A percentile compares a stretch with the other conserved stretches of the same genome.
Evolutionary conservation across 495 filamentous ascomycete species (phyloP).

Genomic region (Penicillium subrubescens): DNA sequence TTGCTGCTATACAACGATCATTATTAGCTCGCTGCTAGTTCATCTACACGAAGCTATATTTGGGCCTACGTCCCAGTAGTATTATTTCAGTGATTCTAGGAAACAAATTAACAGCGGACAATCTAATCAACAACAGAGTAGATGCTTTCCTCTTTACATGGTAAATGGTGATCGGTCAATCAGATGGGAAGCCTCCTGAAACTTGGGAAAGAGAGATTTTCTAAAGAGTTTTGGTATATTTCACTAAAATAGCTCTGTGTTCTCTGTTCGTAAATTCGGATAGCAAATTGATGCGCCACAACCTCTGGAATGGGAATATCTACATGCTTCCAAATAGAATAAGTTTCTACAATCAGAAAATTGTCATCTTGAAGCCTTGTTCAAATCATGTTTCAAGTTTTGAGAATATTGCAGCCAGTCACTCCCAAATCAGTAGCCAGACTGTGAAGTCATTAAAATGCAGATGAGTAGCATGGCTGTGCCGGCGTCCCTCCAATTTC

Average conservation of each 20-base stretch:
- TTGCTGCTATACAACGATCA: not conserved
- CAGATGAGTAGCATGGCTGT: not conserved
- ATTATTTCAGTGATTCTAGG: not conserved
- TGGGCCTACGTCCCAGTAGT: not conserved
- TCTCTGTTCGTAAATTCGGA: not conserved
- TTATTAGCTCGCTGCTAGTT: not conserved
- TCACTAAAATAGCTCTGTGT: too few species aligned
- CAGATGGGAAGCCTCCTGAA: not conserved
- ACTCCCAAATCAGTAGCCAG: not conserved
- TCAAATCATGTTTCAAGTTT: not conserved
- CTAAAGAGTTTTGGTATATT: not conserved
- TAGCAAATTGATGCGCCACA: not conserved
- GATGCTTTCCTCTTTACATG: not conserved
- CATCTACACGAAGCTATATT: not conserved
- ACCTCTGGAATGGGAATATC: not conserved
- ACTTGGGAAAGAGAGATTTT: not conserved
- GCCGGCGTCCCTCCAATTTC: not conserved
- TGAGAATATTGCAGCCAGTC: not conserved
- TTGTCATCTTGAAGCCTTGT: not conserved
- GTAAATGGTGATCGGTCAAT: not conserved
- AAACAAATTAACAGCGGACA: not conserved
- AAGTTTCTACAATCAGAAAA: not conserved
- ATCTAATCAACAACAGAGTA: not conserved
- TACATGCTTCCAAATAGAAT: not conserved
- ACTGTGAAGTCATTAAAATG: not conserved